Percentiles rank a stretch among this genome's conserved stretches.
Evolutionary conservation across 2,329 filamentous ascomycete species (phyloP).

Genomic region (Venturia nashicola): DNA sequence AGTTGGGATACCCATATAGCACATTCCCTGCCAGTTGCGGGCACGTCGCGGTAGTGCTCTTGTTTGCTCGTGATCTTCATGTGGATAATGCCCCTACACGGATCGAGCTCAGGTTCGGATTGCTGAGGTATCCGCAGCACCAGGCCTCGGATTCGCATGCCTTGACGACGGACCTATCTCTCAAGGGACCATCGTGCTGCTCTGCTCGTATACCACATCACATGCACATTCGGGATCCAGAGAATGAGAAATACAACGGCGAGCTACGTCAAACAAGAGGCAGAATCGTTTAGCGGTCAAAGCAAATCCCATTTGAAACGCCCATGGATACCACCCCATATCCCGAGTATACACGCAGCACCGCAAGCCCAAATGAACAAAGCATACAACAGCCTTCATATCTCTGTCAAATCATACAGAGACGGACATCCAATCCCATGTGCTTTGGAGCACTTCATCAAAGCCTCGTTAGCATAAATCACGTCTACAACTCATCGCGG

Average conservation of each 20-base stretch:
- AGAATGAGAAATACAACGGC: too few species aligned
- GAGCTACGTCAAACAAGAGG: neutral
- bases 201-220: too few species aligned
- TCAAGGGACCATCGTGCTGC: too few species aligned
- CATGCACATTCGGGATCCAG: too few species aligned
- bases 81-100: neutral
- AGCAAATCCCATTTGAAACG: neutral
- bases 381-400: neutral
- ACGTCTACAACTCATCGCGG: conserved; percentile 74
- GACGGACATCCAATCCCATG: conserved; percentile 3
- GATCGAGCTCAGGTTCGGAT: too few species aligned
- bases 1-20: neutral
- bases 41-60: neutral
- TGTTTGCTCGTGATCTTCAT: neutral
- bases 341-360: neutral
- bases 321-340: neutral
- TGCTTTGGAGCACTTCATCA: neutral
- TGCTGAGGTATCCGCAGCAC: neutral
- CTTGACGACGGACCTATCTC: too few species aligned
- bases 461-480: neutral
- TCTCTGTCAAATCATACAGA: neutral
- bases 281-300: neutral
- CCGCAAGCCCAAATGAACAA: neutral
- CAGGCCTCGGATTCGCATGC: neutral
- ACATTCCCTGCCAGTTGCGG: neutral